These are phyloP conservation scores for Pestalotiopsis fici DNA, from an alignment of 2,329 filamentous ascomycete species.

Conservation along the genomic window DNA sequence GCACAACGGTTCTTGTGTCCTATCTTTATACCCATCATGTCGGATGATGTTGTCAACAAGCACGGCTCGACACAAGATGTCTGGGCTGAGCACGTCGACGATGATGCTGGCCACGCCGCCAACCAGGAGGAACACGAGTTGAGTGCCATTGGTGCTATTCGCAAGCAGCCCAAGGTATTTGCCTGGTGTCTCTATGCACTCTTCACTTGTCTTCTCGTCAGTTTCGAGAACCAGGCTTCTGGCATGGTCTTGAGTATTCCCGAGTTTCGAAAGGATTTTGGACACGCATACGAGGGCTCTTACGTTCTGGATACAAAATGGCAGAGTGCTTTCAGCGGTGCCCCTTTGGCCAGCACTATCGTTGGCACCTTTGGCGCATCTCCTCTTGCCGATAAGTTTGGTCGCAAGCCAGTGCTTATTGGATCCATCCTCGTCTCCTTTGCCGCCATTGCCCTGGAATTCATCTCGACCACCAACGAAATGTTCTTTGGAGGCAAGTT, in stretches of 20 bases:
- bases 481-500: slow-evolving; percentile 39
- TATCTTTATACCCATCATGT: background rate
- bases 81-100: slow-evolving; percentile 2
- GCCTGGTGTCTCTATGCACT: slow-evolving; percentile 3
- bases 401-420: slow-evolving; percentile 30
- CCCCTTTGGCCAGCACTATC: background rate
- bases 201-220: background rate
- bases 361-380: slow-evolving; percentile 18
- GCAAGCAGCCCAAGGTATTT: background rate
- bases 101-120: background rate
- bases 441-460: slow-evolving; percentile 34
- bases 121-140: slow-evolving; percentile 5
- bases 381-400: slow-evolving; percentile 33
- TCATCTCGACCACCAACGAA: slow-evolving; percentile 34
- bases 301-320: background rate
- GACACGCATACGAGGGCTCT: background rate
- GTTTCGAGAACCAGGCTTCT: slow-evolving; percentile 8
- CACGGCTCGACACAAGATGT: background rate
- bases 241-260: slow-evolving; percentile 2
- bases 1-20: background rate
- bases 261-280: slow-evolving; percentile 8
- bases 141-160: background rate
- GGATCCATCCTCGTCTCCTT: slow-evolving; percentile 30
- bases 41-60: background rate
- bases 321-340: slow-evolving; percentile 2